A percentile compares a stretch with the other conserved stretches of the same genome.
Evolutionary conservation across 768 basidiomycete genomes (phyloP).

Genomic region (Leucogyrophana mollusca): DNA sequence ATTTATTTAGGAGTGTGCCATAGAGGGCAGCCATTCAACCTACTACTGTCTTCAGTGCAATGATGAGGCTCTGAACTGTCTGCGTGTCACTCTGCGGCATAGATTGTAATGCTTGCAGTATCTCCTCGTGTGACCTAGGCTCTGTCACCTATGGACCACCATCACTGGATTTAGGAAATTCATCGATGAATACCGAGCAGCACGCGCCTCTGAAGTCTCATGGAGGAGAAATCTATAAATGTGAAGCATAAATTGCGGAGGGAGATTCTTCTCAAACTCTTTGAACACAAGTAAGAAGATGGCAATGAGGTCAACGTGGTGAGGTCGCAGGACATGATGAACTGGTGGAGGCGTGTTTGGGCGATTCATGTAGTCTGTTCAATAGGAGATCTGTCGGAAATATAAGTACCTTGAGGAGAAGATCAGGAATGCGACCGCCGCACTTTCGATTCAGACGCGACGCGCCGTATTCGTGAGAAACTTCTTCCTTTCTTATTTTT

Average conservation of each 20-base stretch:
- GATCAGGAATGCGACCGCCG: conserved; percentile 1
- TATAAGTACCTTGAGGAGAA: not conserved
- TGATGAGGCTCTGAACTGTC: conserved; percentile 43
- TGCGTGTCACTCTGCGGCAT: conserved; percentile 45
- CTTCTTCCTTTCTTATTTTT: conserved; percentile 21
- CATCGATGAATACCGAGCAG: not conserved
- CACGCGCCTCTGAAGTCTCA: conserved; percentile 66
- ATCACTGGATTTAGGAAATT: conserved; percentile 4
- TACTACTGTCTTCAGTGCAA: conserved; percentile 43
- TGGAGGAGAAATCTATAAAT: conserved; percentile 65
- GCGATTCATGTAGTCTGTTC: conserved; percentile 22
- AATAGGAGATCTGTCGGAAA: not conserved
- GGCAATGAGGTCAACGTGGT: conserved; percentile 70
- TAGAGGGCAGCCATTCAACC: conserved; percentile 5
- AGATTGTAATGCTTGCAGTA: conserved; percentile 42
- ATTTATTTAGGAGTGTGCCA: conserved; percentile 19
- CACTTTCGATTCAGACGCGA: not conserved
- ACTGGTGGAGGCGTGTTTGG: conserved; percentile 55
- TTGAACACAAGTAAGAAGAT: conserved; percentile 64
- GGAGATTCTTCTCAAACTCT: conserved; percentile 54
- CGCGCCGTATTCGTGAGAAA: conserved; percentile 12
- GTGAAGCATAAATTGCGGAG: conserved; percentile 57
- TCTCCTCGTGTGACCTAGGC: conserved; percentile 54
- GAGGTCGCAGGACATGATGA: conserved; percentile 69
- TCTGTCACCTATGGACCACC: conserved; percentile 50